Base-by-base conservation (phyloP, 225 moss, liverwort and hornwort species). In the Neckera pumila region DNA sequence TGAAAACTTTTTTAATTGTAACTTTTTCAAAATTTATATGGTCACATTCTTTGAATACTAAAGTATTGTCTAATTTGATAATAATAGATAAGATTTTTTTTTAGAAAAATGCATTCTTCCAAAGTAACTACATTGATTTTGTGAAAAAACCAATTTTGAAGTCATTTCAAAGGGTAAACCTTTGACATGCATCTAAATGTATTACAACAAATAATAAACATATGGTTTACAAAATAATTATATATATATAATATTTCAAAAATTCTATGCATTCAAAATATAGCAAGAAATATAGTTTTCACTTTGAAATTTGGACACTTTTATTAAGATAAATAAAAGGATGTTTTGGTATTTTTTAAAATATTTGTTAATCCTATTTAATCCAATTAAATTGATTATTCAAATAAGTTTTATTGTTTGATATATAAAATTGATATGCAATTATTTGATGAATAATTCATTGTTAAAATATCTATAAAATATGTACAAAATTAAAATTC, bases 71-170 rank as follows among this genome's bases (percentile, higher is more conserved):
- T 72, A 43, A 27, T 28, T 72, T 72, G 28, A 72, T 72, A 27
- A 43, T 43, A 27, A 6, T 16, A 2, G 45, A 72, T 9, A 3
- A 43, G 0, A 7, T 69, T 12, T 69, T 69, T 13, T 7, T 22
- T 31, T 47, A 1, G 0, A 17, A 28, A 31, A 31, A 30, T 47
- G 5, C 11, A 30, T 30, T 30, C 1, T 19, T 19, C 1, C 4
- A 30, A 49, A 47, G 47, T 11, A 31, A 30, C 11, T 47, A 12
- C 7, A 31, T 31, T 31, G 18, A 18, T 4, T 30, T 6, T 28
- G 1, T 11, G 7, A 31, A 49, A 19, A 75, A 49, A 2, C 7
- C 47, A 47, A 47, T 47, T 19, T 75, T 7, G 49, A 49, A 5
- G 20, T 49, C 33, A 7, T 20, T 47, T 12, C 15, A 38, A 7